A percentile compares a stretch with the other conserved stretches of the same genome.
Evolutionary conservation across 2,329 filamentous ascomycete species (phyloP).

Genomic region (Alternaria gaisen): DNA sequence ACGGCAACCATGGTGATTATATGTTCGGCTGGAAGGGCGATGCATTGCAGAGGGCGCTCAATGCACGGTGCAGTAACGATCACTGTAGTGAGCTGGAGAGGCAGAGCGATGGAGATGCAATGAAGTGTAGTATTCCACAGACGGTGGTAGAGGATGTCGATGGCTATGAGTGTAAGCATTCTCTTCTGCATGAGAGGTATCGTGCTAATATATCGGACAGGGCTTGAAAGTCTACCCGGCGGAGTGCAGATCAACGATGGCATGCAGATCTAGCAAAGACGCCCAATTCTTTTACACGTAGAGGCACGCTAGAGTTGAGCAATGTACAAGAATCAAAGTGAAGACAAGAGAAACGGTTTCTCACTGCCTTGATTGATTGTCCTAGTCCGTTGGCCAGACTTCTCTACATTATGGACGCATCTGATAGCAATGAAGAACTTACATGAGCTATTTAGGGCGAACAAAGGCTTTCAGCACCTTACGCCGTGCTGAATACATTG

Average conservation of each 20-base stretch:
- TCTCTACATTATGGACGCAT: too few species aligned
- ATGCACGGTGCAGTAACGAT: conserved; percentile 41
- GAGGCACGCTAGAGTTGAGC: too few species aligned
- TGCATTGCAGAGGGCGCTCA: conserved; percentile 37
- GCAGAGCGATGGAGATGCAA: conserved; percentile 42
- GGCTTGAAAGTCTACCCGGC: conserved; percentile 32
- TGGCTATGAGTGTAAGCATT: conserved; percentile 7
- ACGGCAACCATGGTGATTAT: conserved; percentile 39
- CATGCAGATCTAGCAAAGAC: neutral
- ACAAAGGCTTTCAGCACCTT: too few species aligned
- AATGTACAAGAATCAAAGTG: too few species aligned
- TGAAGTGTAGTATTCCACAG: conserved; percentile 40
- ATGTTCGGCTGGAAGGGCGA: conserved; percentile 44
- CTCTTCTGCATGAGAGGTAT: neutral
- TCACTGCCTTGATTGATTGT: too few species aligned
- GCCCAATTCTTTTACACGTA: too few species aligned
- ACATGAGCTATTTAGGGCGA: too few species aligned
- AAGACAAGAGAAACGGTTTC: too few species aligned
- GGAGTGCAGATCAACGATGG: conserved; percentile 33
- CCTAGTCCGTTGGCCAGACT: too few species aligned
- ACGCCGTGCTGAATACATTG: too few species aligned
- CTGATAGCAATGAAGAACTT: too few species aligned
- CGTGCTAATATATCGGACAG: conserved; percentile 9
- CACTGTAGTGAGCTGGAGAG: conserved; percentile 36
- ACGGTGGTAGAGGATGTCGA: conserved; percentile 39